Conservation (phyloP, 2,329 filamentous ascomycete species). For the Fusarium redolens region DNA sequence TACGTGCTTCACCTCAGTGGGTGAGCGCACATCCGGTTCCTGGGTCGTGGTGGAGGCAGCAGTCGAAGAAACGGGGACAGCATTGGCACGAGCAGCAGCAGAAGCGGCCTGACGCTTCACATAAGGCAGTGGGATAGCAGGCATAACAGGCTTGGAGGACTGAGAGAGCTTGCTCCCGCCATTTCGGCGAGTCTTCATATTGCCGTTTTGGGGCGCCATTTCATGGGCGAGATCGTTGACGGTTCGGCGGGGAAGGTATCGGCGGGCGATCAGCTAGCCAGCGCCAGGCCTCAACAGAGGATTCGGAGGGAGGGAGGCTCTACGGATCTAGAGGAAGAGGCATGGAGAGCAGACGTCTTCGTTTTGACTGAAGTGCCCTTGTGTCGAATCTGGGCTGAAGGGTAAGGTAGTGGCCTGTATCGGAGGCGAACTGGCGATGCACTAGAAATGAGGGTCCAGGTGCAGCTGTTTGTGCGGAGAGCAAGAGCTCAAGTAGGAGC, state of each 20-base stretch:
- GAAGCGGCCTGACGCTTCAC: slow-evolving; percentile 53
- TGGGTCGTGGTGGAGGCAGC: slow-evolving; percentile 19
- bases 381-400: slow-evolving; percentile 21
- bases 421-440: slow-evolving; percentile 31
- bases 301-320: slow-evolving; percentile 41
- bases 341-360: slow-evolving; percentile 46
- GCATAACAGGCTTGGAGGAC: slow-evolving; percentile 50
- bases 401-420: slow-evolving; percentile 17
- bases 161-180: slow-evolving; percentile 47
- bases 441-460: slow-evolving; percentile 37
- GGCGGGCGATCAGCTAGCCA: slow-evolving; percentile 39
- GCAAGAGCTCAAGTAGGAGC: slow-evolving; percentile 36
- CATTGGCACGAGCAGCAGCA: slow-evolving; percentile 45
- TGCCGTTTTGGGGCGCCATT: slow-evolving; percentile 52
- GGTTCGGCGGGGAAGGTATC: slow-evolving; percentile 39
- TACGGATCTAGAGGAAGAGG: slow-evolving; percentile 49
- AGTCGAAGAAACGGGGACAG: slow-evolving; percentile 22
- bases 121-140: slow-evolving; percentile 54
- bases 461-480: slow-evolving; percentile 38
- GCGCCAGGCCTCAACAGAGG: slow-evolving; percentile 41
- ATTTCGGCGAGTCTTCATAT: slow-evolving; percentile 48
- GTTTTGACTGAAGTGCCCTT: slow-evolving; percentile 24
- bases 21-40: slow-evolving; percentile 7
- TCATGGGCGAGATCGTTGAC: slow-evolving; percentile 34
- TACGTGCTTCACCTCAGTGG: slow-evolving; percentile 34